These are phyloP conservation scores for Leptodontidium sp. DNA, from an alignment of 2,329 filamentous ascomycete species.

Conservation along the genomic window DNA sequence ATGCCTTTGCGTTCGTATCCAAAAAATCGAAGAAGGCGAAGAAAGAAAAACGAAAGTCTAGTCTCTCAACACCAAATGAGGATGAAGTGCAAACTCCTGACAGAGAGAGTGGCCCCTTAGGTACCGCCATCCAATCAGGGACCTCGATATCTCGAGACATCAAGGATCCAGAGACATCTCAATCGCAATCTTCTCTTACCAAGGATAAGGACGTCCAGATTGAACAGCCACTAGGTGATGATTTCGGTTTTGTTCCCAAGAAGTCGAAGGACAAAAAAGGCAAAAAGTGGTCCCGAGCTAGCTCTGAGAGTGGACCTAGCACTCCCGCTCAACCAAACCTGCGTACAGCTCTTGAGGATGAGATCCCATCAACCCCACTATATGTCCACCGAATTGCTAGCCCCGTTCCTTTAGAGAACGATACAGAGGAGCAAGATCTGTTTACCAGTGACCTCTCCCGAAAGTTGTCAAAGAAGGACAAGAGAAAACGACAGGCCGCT, in stretches of 20 bases:
- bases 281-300: constrained; percentile 29
- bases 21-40: constrained; percentile 43
- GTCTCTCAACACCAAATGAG: constrained; percentile 16
- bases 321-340: constrained; percentile 12
- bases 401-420: constrained; percentile 23
- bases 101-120: neutral
- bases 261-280: constrained; percentile 41
- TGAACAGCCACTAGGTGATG: constrained; percentile 25
- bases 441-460: constrained; percentile 28
- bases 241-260: constrained; percentile 32
- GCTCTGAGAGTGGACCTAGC: constrained; percentile 29
- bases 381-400: constrained; percentile 23
- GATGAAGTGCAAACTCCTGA: neutral
- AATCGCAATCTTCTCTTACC: neutral
- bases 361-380: neutral
- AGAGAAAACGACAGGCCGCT: constrained; percentile 45
- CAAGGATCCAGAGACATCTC: neutral
- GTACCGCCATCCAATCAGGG: neutral
- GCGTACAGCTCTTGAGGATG: neutral
- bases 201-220: constrained; percentile 18
- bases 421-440: constrained; percentile 18
- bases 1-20: constrained; percentile 27
- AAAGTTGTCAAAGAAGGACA: constrained; percentile 44
- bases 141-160: neutral
- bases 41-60: constrained; percentile 32